Conservation (phyloP, 2,329 filamentous ascomycete species). For the Ophiosphaerella narmari region DNA sequence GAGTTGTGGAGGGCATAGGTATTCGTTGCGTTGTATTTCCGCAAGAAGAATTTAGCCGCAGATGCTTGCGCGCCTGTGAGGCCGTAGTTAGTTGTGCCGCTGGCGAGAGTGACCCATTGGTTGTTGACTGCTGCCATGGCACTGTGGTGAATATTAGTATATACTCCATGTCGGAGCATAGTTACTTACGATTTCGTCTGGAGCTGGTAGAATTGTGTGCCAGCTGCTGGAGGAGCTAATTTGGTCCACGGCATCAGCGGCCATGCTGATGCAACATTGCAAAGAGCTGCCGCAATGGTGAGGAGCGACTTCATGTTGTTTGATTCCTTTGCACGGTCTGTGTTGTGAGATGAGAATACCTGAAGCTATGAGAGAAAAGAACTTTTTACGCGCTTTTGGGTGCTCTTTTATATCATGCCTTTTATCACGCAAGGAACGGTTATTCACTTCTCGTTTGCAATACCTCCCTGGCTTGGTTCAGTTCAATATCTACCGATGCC, state of each 20-base stretch:
- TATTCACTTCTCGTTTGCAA: too few species aligned
- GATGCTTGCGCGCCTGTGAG: slow-evolving; percentile 18
- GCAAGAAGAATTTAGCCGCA: slow-evolving; percentile 31
- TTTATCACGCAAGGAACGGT: too few species aligned
- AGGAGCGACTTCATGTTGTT: slow-evolving; percentile 28
- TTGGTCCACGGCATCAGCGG: slow-evolving; percentile 19
- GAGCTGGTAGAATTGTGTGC: slow-evolving; percentile 32
- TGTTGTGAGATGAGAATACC: too few species aligned
- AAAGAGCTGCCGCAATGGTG: slow-evolving; percentile 20
- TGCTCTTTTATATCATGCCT: too few species aligned
- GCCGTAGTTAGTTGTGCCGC: slow-evolving; percentile 20
- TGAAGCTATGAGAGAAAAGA: too few species aligned
- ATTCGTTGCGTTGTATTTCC: slow-evolving; percentile 26
- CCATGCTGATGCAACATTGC: slow-evolving; percentile 23
- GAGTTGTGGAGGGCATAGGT: slow-evolving; percentile 32
- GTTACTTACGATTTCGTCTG: slow-evolving; percentile 33
- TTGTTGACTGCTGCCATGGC: slow-evolving; percentile 23
- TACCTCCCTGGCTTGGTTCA: too few species aligned
- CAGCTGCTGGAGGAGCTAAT: slow-evolving; percentile 23
- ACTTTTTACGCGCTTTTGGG: too few species aligned
- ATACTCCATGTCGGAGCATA: not conserved
- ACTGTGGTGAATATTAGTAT: slow-evolving; percentile 9
- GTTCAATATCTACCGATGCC: too few species aligned
- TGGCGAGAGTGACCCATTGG: slow-evolving; percentile 30
- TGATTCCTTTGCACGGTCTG: too few species aligned